These are phyloP conservation scores for Leccinum uliginosum DNA, from an alignment of 768 basidiomycete species.

Conservation along the genomic window DNA sequence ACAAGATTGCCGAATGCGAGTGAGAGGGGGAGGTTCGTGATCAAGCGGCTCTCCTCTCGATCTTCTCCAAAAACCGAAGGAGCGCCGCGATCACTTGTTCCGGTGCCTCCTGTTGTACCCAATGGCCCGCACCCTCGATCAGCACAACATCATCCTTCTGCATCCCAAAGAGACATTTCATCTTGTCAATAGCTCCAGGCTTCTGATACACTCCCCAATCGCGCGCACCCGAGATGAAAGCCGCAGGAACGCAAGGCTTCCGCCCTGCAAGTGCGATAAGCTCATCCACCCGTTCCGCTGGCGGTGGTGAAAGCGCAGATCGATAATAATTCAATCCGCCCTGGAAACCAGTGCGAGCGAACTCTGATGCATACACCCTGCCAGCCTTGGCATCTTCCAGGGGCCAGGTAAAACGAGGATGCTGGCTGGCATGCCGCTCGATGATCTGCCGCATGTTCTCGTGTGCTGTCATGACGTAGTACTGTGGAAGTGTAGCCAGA, in stretches of 20 bases:
- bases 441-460: constrained; percentile 52
- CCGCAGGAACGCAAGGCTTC: constrained; percentile 47
- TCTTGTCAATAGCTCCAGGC: constrained; percentile 44
- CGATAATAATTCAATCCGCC: constrained; percentile 61
- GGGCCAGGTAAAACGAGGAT: constrained; percentile 38
- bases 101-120: constrained; percentile 58
- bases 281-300: constrained; percentile 35
- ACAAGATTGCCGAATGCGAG: background rate
- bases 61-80: constrained; percentile 36
- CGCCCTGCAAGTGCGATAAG: constrained; percentile 43
- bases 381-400: constrained; percentile 40
- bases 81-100: constrained; percentile 39
- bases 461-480: constrained; percentile 58
- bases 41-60: constrained; percentile 3
- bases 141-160: constrained; percentile 45
- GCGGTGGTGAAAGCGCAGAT: constrained; percentile 28
- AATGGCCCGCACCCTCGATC: constrained; percentile 55
- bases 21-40: background rate
- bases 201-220: constrained; percentile 62
- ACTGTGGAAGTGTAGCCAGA: constrained; percentile 45
- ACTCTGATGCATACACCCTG: constrained; percentile 46
- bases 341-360: constrained; percentile 53
- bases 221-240: constrained; percentile 50
- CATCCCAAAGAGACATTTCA: constrained; percentile 36
- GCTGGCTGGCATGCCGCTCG: constrained; percentile 30